Conservation (phyloP, 2,329 filamentous ascomycete genomes). For the Beauveria caledonica region DNA sequence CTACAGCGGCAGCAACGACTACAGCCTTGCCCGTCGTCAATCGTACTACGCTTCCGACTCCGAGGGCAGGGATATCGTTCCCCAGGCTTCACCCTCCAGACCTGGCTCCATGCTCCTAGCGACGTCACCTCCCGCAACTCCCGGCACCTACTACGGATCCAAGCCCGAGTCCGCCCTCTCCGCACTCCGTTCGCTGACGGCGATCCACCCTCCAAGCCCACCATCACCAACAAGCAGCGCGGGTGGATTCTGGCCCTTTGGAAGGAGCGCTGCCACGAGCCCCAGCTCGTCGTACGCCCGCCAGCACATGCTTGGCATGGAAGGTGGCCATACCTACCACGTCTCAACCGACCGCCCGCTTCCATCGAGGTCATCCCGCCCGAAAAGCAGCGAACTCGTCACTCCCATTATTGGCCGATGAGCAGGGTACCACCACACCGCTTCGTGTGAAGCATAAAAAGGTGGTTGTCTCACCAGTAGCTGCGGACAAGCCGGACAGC, state of each 20-base stretch:
- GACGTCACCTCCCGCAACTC: constrained; percentile 43
- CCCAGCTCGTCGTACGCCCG: constrained; percentile 44
- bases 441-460: background rate
- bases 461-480: background rate
- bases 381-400: constrained; percentile 56
- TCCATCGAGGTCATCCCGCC: constrained; percentile 48
- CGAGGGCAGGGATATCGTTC: constrained; percentile 55
- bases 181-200: constrained; percentile 43
- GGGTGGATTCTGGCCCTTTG: constrained; percentile 45
- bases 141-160: constrained; percentile 27
- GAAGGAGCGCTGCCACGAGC: constrained; percentile 41
- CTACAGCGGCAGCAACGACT: constrained; percentile 20
- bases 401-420: constrained; percentile 49
- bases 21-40: constrained; percentile 30
- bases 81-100: constrained; percentile 54
- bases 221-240: constrained; percentile 41
- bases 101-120: constrained; percentile 46
- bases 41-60: constrained; percentile 38
- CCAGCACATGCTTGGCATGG: constrained; percentile 39
- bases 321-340: constrained; percentile 35
- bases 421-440: background rate
- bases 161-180: constrained; percentile 41
- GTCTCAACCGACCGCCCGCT: constrained; percentile 45
- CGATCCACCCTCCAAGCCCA: constrained; percentile 43
- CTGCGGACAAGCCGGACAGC: background rate